A percentile compares a stretch with the other conserved stretches of the same genome.
Evolutionary conservation across 495 filamentous ascomycete species (phyloP).

Genomic region (Tuber brumale): DNA sequence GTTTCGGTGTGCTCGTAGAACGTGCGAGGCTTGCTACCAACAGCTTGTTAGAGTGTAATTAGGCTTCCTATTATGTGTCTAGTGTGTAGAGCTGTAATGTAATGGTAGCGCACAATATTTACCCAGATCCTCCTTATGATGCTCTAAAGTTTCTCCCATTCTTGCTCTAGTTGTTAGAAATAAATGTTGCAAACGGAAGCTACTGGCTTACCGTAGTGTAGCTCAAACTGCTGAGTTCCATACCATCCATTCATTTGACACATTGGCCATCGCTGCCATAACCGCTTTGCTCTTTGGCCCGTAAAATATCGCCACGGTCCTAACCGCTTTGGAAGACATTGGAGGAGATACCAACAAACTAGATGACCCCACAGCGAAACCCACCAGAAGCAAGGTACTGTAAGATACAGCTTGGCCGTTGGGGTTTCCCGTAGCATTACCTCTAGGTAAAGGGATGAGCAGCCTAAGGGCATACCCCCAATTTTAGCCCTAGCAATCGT

Average conservation of each 20-base stretch:
- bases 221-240: not conserved
- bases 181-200: not conserved
- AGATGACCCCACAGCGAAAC: not conserved
- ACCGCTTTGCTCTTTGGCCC: not conserved
- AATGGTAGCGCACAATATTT: not conserved
- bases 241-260: not conserved
- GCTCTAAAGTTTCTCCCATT: not conserved
- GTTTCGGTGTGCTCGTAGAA: not conserved
- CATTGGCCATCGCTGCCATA: not conserved
- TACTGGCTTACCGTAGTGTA: not conserved
- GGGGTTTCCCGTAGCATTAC: not conserved
- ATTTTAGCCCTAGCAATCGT: not conserved
- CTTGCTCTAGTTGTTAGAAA: not conserved
- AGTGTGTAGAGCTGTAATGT: not conserved
- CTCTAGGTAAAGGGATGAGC: not conserved
- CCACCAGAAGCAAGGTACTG: not conserved
- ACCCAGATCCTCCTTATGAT: not conserved
- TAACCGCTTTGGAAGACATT: not conserved
- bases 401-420: not conserved
- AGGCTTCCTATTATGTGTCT: not conserved
- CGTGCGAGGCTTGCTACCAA: not conserved
- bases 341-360: not conserved
- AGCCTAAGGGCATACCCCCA: not conserved
- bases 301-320: not conserved
- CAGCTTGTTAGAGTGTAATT: not conserved